Percentiles rank a stretch among this genome's conserved stretches.
These are phyloP conservation scores for Paxillus involutus DNA, from an alignment of 768 basidiomycete species.

Conservation along the genomic window DNA sequence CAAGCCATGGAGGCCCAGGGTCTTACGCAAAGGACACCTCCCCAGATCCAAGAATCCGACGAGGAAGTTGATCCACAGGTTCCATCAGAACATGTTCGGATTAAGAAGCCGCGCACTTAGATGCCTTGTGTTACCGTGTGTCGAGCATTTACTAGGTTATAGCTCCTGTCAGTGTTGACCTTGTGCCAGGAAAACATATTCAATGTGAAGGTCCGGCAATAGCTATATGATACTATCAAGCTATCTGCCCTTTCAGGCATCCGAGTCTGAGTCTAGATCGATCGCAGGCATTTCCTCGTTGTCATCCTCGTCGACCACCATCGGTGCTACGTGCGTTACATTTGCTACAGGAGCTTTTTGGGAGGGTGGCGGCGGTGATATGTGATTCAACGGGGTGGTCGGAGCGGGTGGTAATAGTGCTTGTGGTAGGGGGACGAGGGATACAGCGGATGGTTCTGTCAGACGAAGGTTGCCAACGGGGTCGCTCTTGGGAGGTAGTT, in stretches of 20 bases:
- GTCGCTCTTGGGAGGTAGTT: neutral
- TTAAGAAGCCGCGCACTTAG: slow-evolving; percentile 19
- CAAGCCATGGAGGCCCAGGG: slow-evolving; percentile 17
- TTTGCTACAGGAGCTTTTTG: slow-evolving; percentile 6
- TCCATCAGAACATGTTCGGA: neutral
- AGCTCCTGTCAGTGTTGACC: neutral
- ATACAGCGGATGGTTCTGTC: neutral
- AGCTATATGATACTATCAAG: neutral
- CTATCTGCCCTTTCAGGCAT: slow-evolving; percentile 26
- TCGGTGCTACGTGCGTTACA: slow-evolving; percentile 1
- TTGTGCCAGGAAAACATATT: neutral
- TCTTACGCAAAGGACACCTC: slow-evolving; percentile 17
- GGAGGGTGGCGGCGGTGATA: neutral
- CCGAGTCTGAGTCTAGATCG: slow-evolving; percentile 79
- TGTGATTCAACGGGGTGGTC: neutral
- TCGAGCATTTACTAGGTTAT: neutral
- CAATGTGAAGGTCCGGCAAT: neutral
- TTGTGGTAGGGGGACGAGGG: neutral
- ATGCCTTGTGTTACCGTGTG: neutral
- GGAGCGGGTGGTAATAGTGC: neutral
- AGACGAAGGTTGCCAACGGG: neutral
- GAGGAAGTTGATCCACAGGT: slow-evolving; percentile 29
- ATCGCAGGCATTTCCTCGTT: slow-evolving; percentile 79
- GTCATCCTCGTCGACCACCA: slow-evolving; percentile 45
- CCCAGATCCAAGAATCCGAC: slow-evolving; percentile 31